phyloP scores from a whole-genome alignment of 164 flowering plant species.

The Berberis vulgaris region DNA sequence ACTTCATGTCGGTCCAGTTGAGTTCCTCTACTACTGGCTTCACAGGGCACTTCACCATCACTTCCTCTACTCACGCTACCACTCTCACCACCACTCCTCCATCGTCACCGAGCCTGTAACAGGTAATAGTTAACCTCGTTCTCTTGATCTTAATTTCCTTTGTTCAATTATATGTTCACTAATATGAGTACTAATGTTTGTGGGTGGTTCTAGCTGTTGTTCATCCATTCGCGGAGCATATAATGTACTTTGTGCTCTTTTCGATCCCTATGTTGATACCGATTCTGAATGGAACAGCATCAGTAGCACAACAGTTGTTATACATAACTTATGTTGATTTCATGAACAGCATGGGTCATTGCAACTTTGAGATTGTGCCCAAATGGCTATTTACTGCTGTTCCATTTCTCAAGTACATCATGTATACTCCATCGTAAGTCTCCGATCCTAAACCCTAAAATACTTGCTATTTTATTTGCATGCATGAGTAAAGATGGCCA shows the following conservation, averaged over 20 bases:
- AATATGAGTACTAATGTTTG: not conserved
- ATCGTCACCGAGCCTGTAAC: conserved; percentile 48
- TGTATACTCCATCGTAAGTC: conserved; percentile 69
- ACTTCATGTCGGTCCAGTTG: conserved; percentile 38
- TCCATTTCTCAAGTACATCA: conserved; percentile 49
- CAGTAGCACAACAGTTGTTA: conserved; percentile 11
- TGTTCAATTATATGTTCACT: not conserved
- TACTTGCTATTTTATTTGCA: no score
- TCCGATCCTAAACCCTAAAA: not conserved
- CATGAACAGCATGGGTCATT: conserved; percentile 61
- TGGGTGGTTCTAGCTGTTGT: conserved; percentile 34
- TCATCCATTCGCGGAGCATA: conserved; percentile 53
- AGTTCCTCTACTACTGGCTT: conserved; percentile 47
- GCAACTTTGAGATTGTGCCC: conserved; percentile 55
- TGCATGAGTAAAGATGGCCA: no score
- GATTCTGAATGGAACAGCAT: conserved; percentile 17
- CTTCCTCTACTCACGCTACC: conserved; percentile 46
- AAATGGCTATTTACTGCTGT: conserved; percentile 28
- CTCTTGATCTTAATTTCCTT: not conserved
- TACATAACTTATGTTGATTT: conserved; percentile 43
- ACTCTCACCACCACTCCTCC: conserved; percentile 54
- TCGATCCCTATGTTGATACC: conserved; percentile 23
- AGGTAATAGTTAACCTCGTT: conserved; percentile 14
- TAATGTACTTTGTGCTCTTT: conserved; percentile 29
- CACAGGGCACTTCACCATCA: conserved; percentile 57